These are phyloP conservation scores for Colletotrichum costaricense DNA, from an alignment of 2,329 filamentous ascomycete genomes.

Conservation along the genomic window DNA sequence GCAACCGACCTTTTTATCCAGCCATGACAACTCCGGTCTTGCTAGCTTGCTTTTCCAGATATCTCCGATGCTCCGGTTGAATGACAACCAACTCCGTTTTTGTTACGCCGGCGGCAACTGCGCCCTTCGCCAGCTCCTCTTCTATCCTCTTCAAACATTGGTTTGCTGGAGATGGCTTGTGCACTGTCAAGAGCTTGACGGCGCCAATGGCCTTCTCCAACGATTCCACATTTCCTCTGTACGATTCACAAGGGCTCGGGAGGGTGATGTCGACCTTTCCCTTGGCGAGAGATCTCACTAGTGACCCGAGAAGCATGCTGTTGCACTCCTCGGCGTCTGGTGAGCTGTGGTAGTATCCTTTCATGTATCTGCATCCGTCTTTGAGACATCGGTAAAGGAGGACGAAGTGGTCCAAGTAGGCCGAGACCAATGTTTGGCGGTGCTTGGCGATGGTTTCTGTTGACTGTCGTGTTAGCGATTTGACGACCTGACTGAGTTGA, in stretches of 20 bases:
- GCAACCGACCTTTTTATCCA: neutral
- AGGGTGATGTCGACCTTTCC: slow-evolving; percentile 29
- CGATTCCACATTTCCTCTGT: slow-evolving; percentile 18
- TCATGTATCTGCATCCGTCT: slow-evolving; percentile 32
- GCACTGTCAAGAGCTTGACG: slow-evolving; percentile 31
- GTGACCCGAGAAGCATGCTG: slow-evolving; percentile 32
- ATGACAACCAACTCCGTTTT: slow-evolving; percentile 18
- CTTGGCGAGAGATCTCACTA: slow-evolving; percentile 22
- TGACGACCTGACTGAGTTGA: neutral
- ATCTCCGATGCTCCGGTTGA: slow-evolving; percentile 13
- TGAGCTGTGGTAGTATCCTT: slow-evolving; percentile 33
- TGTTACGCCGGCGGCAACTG: neutral
- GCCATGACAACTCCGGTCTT: slow-evolving; percentile 27
- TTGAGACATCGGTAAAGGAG: slow-evolving; percentile 31
- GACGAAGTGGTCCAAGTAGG: slow-evolving; percentile 26
- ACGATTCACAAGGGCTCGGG: slow-evolving; percentile 22
- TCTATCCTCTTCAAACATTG: slow-evolving; percentile 33
- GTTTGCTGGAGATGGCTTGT: slow-evolving; percentile 24
- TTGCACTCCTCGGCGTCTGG: slow-evolving; percentile 33
- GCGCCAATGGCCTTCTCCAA: slow-evolving; percentile 17
- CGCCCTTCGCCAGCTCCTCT: slow-evolving; percentile 25
- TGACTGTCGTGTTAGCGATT: neutral
- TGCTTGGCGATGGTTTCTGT: slow-evolving; percentile 28
- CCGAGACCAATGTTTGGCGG: slow-evolving; percentile 13
- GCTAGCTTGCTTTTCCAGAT: slow-evolving; percentile 22